A percentile compares a stretch with the other conserved stretches of the same genome.
Evolutionary conservation across 805 yeast species (phyloP).

Genomic region (Metschnikowia similis): DNA sequence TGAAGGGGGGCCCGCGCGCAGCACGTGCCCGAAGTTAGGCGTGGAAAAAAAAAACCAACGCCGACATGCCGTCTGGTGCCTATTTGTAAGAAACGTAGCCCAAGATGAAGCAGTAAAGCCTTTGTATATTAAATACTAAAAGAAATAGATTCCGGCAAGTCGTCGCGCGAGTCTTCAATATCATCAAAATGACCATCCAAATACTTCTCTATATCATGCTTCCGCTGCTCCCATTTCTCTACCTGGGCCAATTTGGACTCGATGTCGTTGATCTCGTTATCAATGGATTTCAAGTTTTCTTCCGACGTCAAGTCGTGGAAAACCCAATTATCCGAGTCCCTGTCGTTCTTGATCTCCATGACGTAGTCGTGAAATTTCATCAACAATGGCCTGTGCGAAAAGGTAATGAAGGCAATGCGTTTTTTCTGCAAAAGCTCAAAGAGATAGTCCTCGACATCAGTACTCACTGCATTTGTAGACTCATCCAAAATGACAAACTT

Average conservation of each 20-base stretch:
- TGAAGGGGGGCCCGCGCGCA: slow-evolving; percentile 8
- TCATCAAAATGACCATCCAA: slow-evolving; percentile 38
- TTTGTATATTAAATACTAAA: slow-evolving; percentile 8
- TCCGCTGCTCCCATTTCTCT: slow-evolving; percentile 55
- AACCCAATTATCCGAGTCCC: slow-evolving; percentile 34
- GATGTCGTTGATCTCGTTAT: slow-evolving; percentile 69
- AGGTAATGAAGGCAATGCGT: slow-evolving; percentile 72
- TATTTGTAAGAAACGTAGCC: neutral
- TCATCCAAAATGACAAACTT: slow-evolving; percentile 83
- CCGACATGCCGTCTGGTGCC: neutral
- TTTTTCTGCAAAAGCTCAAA: slow-evolving; percentile 70
- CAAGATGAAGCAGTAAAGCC: neutral
- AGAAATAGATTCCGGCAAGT: slow-evolving; percentile 7
- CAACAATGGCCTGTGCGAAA: slow-evolving; percentile 78
- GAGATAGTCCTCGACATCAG: slow-evolving; percentile 82
- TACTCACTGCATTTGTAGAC: slow-evolving; percentile 89
- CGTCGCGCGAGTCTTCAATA: slow-evolving; percentile 11
- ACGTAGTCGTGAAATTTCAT: slow-evolving; percentile 80
- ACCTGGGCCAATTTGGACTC: slow-evolving; percentile 57
- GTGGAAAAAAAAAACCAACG: neutral
- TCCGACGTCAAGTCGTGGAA: slow-evolving; percentile 63
- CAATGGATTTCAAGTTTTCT: slow-evolving; percentile 63
- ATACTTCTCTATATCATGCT: slow-evolving; percentile 51
- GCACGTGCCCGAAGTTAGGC: neutral
- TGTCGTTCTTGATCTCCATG: slow-evolving; percentile 57